Percentiles rank a stretch among this genome's conserved stretches.
Evolutionary conservation across 768 basidiomycete genomes (phyloP).

Genomic region (Lyophyllum decastes): DNA sequence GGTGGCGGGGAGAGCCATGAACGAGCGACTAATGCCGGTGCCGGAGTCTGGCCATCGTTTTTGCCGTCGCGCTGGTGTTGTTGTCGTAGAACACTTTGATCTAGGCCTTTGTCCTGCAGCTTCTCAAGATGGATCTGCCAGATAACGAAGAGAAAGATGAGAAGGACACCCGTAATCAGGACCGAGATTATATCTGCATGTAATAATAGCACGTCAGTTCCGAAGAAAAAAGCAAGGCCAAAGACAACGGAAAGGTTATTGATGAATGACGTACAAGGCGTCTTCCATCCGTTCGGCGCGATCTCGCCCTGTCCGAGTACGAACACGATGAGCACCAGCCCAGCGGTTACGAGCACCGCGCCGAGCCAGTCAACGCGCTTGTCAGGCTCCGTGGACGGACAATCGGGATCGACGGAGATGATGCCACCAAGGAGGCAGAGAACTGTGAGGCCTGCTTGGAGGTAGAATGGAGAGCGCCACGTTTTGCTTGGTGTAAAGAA

Average conservation of each 20-base stretch:
- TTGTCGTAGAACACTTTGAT: background rate
- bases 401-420: slow-evolving; percentile 64
- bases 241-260: background rate
- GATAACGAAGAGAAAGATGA: slow-evolving; percentile 52
- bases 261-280: slow-evolving; percentile 25
- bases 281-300: slow-evolving; percentile 60
- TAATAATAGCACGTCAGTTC: background rate
- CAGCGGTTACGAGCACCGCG: slow-evolving; percentile 59
- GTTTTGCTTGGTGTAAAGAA: slow-evolving; percentile 33
- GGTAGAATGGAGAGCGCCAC: slow-evolving; percentile 69
- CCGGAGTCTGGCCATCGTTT: background rate
- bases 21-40: background rate
- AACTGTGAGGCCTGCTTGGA: slow-evolving; percentile 57
- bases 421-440: slow-evolving; percentile 54
- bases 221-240: background rate
- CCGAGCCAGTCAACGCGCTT: slow-evolving; percentile 75
- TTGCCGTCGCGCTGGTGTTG: background rate
- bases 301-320: slow-evolving; percentile 64
- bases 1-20: slow-evolving; percentile 46
- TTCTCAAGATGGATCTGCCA: slow-evolving; percentile 66
- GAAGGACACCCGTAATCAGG: slow-evolving; percentile 57
- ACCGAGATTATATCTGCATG: slow-evolving; percentile 62
- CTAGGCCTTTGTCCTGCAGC: slow-evolving; percentile 4
- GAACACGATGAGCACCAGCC: slow-evolving; percentile 69
- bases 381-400: slow-evolving; percentile 39